A percentile compares a stretch with the other conserved stretches of the same genome.
Conservation (phyloP, 257 asterid species). For the Solanum arcanum region DNA sequence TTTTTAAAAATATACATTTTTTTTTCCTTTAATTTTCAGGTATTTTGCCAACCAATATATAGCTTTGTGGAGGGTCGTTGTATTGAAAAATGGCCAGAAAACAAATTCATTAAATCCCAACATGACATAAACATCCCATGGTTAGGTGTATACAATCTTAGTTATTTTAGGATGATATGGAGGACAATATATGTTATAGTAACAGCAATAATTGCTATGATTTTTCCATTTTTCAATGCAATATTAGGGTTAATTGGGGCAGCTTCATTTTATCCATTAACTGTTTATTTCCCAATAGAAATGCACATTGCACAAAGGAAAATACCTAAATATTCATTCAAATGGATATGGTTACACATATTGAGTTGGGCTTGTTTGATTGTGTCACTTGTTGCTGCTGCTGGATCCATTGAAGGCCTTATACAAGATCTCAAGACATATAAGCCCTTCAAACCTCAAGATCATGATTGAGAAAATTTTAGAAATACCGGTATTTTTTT, state of each 20-base stretch:
- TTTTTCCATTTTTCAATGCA: constrained; percentile 24
- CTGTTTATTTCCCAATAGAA: constrained; percentile 26
- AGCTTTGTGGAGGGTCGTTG: constrained; percentile 9
- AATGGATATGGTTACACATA: constrained; percentile 17
- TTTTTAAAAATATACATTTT: neutral
- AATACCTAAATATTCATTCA: constrained; percentile 10
- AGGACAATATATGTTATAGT: constrained; percentile 14
- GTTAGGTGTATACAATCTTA: neutral
- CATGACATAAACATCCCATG: constrained; percentile 3
- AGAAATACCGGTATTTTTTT: neutral
- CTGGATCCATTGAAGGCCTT: constrained; percentile 23
- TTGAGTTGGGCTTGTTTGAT: constrained; percentile 10
- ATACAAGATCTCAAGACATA: constrained; percentile 7
- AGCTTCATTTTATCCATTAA: constrained; percentile 22
- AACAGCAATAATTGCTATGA: constrained; percentile 16
- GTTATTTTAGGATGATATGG: constrained; percentile 13
- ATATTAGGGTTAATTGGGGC: constrained; percentile 26
- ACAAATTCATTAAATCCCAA: constrained; percentile 7
- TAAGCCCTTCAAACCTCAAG: constrained; percentile 14
- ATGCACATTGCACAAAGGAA: constrained; percentile 20
- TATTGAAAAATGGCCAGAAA: neutral
- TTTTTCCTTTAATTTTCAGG: neutral
- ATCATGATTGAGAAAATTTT: neutral
- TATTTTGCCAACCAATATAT: constrained; percentile 22
- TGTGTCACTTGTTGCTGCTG: constrained; percentile 20